Conservation (phyloP, 2,329 filamentous ascomycete species). For the Pseudogymnoascus sp. region DNA sequence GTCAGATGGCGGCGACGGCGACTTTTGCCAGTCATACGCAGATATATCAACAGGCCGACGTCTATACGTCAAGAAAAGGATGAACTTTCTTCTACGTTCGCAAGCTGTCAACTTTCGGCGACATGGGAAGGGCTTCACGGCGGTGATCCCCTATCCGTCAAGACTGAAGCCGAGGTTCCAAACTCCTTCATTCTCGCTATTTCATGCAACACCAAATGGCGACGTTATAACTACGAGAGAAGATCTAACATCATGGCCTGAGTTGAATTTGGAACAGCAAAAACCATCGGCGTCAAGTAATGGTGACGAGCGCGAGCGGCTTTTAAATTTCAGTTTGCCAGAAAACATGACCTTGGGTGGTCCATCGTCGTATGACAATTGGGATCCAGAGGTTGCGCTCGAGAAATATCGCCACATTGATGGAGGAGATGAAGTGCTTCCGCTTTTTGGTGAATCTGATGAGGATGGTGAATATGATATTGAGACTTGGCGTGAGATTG, state of each 20-base stretch:
- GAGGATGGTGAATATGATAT: slow-evolving; percentile 46
- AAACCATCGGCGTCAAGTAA: neutral
- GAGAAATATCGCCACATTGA: slow-evolving; percentile 34
- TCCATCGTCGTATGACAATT: slow-evolving; percentile 14
- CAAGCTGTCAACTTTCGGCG: slow-evolving; percentile 15
- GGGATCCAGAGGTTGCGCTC: slow-evolving; percentile 22
- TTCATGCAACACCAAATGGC: slow-evolving; percentile 15
- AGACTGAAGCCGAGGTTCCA: slow-evolving; percentile 19
- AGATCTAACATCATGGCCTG: slow-evolving; percentile 25
- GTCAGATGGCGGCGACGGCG: slow-evolving; percentile 23
- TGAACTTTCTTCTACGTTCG: slow-evolving; percentile 34
- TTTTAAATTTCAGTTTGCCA: slow-evolving; percentile 14
- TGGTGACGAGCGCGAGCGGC: neutral
- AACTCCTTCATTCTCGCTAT: slow-evolving; percentile 28
- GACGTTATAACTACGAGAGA: slow-evolving; percentile 20
- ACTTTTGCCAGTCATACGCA: slow-evolving; percentile 18
- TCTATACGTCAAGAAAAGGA: slow-evolving; percentile 33
- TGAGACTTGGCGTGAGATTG: slow-evolving; percentile 52
- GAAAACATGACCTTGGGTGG: slow-evolving; percentile 9
- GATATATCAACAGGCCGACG: slow-evolving; percentile 35
- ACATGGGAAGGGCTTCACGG: slow-evolving; percentile 16
- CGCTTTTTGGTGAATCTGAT: slow-evolving; percentile 47
- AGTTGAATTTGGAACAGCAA: slow-evolving; percentile 17
- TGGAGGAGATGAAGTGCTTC: slow-evolving; percentile 36
- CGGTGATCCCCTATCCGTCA: slow-evolving; percentile 23